Evolutionary conservation across 352 stramenopile genomes (phyloP).

Genomic region (Peronospora destructor): DNA sequence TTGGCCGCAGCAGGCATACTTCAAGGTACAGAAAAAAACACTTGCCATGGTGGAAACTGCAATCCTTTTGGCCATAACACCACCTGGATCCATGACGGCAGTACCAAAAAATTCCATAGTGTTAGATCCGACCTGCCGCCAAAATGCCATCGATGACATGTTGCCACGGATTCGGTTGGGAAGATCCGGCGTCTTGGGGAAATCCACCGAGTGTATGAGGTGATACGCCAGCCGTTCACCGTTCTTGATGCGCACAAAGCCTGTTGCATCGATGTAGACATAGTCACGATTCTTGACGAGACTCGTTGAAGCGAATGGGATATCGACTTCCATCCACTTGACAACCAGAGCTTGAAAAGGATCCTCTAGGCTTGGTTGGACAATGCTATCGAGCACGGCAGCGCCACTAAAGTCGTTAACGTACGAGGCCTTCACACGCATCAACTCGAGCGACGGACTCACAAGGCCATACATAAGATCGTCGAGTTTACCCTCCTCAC

Average conservation of each 20-base stretch:
- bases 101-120: slow-evolving; percentile 41
- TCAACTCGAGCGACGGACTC: slow-evolving; percentile 38
- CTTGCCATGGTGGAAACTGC: slow-evolving; percentile 23
- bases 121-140: slow-evolving; percentile 34
- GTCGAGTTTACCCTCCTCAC: slow-evolving; percentile 32
- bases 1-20: slow-evolving; percentile 29
- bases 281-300: slow-evolving; percentile 33
- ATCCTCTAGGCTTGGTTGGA: slow-evolving; percentile 36
- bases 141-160: slow-evolving; percentile 40
- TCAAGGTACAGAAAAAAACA: slow-evolving; percentile 22
- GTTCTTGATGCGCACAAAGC: slow-evolving; percentile 14
- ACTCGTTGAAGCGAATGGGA: slow-evolving; percentile 35
- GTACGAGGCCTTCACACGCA: slow-evolving; percentile 45
- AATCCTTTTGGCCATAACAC: slow-evolving; percentile 29
- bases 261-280: slow-evolving; percentile 31
- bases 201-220: slow-evolving; percentile 30
- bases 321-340: slow-evolving; percentile 41
- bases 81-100: slow-evolving; percentile 26
- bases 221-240: slow-evolving; percentile 32
- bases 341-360: slow-evolving; percentile 29
- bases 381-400: slow-evolving; percentile 47
- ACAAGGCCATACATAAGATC: slow-evolving; percentile 45
- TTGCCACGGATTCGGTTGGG: slow-evolving; percentile 43
- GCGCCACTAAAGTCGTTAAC: slow-evolving; percentile 41
- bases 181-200: slow-evolving; percentile 27